Base-by-base conservation (phyloP, 768 basidiomycete species). In the Lactarius evosmus region DNA sequence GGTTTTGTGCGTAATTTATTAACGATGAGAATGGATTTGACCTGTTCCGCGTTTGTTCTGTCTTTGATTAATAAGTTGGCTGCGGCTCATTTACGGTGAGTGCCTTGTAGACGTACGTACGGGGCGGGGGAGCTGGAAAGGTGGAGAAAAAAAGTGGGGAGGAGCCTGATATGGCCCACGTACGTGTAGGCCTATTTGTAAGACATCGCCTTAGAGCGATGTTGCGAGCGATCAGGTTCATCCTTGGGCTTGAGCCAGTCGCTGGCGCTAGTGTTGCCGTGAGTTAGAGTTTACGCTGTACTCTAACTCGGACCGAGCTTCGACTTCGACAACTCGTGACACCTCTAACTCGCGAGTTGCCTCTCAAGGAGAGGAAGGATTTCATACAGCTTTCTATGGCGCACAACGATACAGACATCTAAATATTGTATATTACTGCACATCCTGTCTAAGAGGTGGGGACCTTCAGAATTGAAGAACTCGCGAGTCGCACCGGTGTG, bases 1-100 rank as follows among this genome's bases (percentile, higher is more conserved):
- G 87, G 86, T 61, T 85, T 83, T 41, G 90, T 92, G 51, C 90
- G 83, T 34, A 89, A 77, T 74, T 92, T 92, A 77, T 92, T 92
- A 16, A 92, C 88, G 66, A 92, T 82, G 57, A 92, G 81, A 46
- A 91, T 85, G 50, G 83, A 79, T 70, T 84, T 83, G 49, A 84
- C 86, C 29, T 82, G 78, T 32, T 71, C 68, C 49, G 52, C 27
- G 29, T 55, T 52, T 50, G 38, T 67, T 38, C 64, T 66, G 56
- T 55, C 66, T 66, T 49, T 61, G 19, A 60, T 44, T 1, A 36
- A 65, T 61, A 44, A 65, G 64, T 65, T 61, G 64, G 64, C 54
- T 56, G 60, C 46, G 34, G 59, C 59, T 57, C 64, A 46, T 11
- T 22, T 51, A 22, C 27, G 55, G 46, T 36, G 49, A 34, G 19